Evolutionary conservation across 2,329 filamentous ascomycete species (phyloP), one percentile per base, ranked within the genome.

Genomic region (Fusarium concolor): DNA sequence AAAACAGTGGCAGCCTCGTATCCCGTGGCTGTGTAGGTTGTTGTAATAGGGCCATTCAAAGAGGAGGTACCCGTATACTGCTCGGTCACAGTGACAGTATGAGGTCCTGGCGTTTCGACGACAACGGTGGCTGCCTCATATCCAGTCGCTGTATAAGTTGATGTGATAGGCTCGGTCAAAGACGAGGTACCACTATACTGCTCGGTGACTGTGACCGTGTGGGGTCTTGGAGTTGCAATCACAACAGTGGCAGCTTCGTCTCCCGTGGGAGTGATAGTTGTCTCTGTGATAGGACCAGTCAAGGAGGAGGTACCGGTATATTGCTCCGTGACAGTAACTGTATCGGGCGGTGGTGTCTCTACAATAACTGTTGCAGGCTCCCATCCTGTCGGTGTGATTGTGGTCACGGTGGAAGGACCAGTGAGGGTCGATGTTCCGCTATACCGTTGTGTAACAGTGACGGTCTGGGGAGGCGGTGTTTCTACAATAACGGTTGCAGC

Each of bases 291-390:
- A 4, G 55, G n/a, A 0, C 55, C 55, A 5, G 44, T 52, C 24
- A 62, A 10, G 5, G 18, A 44, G 0, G 26, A 31, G 1, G 28
- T 45, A 11, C 50, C 50, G 1, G 28, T 17, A 45, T 53, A 44
- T 2, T 38, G 17, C 11, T 39, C 26, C 6, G 59, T 62, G 5
- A 22, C 62, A 11, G 35, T 62, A 6, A 62, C 47, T 0, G 59
- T 2, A 6, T 14, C 17, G 2, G 56, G 59, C 4, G 28, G 17
- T 1, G 35, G 46, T 1, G 59, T 62, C 5, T 45, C 56, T 2
- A 62, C 54, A 2, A 62, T 31, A 4, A 62, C 35, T 1, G 56
- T 62, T 14, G n/a, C 41, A 6, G 31, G 22, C 17, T 62, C 56
- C 1, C 33, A 46, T 8, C 42, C 59, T 3, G 20, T 57, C 4